These are phyloP conservation scores for Pichia thaimueangensis DNA, from an alignment of 805 yeast genomes.

Conservation along the genomic window DNA sequence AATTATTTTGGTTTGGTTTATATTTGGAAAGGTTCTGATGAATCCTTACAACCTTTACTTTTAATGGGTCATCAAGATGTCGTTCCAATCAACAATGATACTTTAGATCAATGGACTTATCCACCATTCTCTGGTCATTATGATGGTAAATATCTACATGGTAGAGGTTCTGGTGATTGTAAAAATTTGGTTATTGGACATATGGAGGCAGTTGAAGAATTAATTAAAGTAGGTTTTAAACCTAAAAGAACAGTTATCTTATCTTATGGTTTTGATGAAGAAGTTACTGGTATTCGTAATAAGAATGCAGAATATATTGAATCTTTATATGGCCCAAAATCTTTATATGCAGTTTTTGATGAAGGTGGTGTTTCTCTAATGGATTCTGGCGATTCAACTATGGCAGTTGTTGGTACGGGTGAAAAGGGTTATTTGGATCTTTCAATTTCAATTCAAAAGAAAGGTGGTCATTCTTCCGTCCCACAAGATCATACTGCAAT, in stretches of 20 bases:
- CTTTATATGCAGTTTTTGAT: constrained; percentile 40
- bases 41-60: constrained; percentile 36
- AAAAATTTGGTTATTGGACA: constrained; percentile 39
- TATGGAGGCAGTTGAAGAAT: constrained; percentile 29
- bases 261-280: constrained; percentile 50
- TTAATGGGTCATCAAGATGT: constrained; percentile 47
- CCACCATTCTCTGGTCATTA: constrained; percentile 34
- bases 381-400: constrained; percentile 33
- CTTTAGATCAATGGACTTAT: constrained; percentile 34
- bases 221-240: constrained; percentile 28
- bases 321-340: constrained; percentile 35
- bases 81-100: constrained; percentile 41
- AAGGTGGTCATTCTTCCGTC: constrained; percentile 47
- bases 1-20: constrained; percentile 41
- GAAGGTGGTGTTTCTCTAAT: constrained; percentile 35
- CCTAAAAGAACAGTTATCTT: constrained; percentile 40
- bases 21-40: constrained; percentile 38
- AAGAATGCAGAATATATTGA: constrained; percentile 32
- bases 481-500: constrained; percentile 45
- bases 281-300: constrained; percentile 34
- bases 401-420: constrained; percentile 40
- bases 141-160: constrained; percentile 34
- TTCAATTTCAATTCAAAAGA: constrained; percentile 35
- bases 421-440: constrained; percentile 44
- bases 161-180: constrained; percentile 38